Base-by-base conservation (phyloP, 2,329 filamentous ascomycete genomes). In the Diaporthe ilicicola region DNA sequence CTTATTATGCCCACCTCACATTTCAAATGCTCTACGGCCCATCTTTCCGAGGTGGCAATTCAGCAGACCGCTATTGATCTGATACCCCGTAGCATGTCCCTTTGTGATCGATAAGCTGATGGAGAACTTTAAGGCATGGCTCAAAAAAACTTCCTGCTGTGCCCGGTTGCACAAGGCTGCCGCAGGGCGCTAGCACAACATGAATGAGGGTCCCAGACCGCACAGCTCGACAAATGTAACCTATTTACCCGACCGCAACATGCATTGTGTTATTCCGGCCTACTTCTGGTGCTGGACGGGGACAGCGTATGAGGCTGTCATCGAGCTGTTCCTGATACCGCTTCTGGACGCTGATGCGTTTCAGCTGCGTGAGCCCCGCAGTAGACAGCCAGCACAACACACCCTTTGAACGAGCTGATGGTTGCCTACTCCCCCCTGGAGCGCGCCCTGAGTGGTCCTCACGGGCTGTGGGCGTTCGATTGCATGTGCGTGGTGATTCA, bases 401-500 rank as follows among this genome's bases (percentile, higher is more conserved):
- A 68, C 69, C 64, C 65, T 61, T 54, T 32, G 50, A 15, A 32
- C n/a, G 53, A 34, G 29, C 59, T 64, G 61, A 46, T 70, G 46
- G 55, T 68, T 48, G 39, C 61, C 71, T 39, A 17, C 48, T 39
- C 22, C 29, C 7, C 32, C 34, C 27, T 22, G n/a, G 17, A 13
- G 1, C 27, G 55, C 19, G 39, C 44, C 34, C 39, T 71, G 62
- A 71, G 48, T 72, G 62, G 64, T 53, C 56, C 64, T 32, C 22
- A 9, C 46, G 62, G 69, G 44, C 44, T 59, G 50, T 46, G 62
- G 48, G 54, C 66, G 48, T 53, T 62, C 55, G 51, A 37, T 68
- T 73, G 71, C 64, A 72, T 71, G 19, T 27, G 34, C 34, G 24
- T 62, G 53, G 22, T 48, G 50, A 64, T 69, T 66, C 71, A 71